Base-by-base conservation (phyloP, 2,329 filamentous ascomycete genomes). In the Aspergillus ibericus region DNA sequence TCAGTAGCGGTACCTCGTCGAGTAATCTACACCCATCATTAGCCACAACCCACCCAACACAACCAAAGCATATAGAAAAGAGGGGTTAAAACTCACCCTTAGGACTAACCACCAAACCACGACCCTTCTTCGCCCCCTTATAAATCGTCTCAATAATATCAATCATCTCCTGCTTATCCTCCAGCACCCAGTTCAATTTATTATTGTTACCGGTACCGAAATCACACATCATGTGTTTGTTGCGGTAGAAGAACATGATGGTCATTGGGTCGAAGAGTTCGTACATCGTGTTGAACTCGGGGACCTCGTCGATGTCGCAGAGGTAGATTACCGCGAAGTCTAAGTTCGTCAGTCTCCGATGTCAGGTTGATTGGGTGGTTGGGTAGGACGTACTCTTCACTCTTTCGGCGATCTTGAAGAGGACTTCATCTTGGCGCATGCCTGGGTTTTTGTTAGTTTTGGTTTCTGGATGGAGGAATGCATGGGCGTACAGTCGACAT, bases 101-200 rank as follows among this genome's bases (percentile, higher is more conserved):
- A 1, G 93, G 95, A 72, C 92, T 96, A 65, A 98, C 92, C 40
- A 99, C 95, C 67, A 99, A 79, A 89, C 96, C 95, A 54, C 93
- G 83, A 0, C 96, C 95, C 81, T 99, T 99, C 84, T 96, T 98
- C 32, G 95, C 95, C n/a, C 95, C 95, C 59, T 93, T 88, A 75
- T 98, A 99, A 61, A 99, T 93, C 4, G 93, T 97, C 82, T 99
- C 95, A 72, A 98, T 88, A 66, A 99, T 99, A 78, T 99, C 95
- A 70, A 99, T 96, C 70, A 99, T 82, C 80, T 99, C 95, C 76
- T 98, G 93, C 80, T 99, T 98, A 73, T 99, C 93, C 78, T 98
- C 93, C 16, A 96, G 81, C 49, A 96, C 91, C 88, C 92, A 96
- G 74, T 97, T 97, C 67, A 97, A 82, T 77, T 98, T 98, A 77